Evolutionary conservation across 2,329 filamentous ascomycete genomes (phyloP).

Genomic region (Colletotrichum musae): DNA sequence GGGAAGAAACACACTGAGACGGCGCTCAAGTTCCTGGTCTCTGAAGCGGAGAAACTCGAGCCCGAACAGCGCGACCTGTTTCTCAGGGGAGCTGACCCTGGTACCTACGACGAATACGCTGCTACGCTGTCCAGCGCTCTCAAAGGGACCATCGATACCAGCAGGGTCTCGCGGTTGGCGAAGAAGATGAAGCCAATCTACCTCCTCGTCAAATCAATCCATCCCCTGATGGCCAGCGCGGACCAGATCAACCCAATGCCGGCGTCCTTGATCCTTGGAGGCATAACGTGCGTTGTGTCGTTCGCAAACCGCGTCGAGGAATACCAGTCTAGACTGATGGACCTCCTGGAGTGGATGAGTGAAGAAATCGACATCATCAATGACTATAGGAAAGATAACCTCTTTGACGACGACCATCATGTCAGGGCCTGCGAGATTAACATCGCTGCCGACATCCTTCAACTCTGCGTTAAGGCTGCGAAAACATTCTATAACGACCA

Average conservation of each 20-base stretch:
- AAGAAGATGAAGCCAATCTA: slow-evolving; percentile 12
- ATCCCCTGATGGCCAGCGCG: not conserved
- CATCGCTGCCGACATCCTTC: slow-evolving; percentile 5
- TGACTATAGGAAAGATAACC: not conserved
- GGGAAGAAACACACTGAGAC: not conserved
- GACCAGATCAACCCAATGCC: slow-evolving; percentile 7
- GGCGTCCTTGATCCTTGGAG: slow-evolving; percentile 4
- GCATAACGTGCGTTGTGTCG: slow-evolving; percentile 16
- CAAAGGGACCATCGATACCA: not conserved
- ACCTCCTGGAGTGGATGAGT: not conserved
- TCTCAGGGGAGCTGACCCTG: not conserved
- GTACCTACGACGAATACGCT: slow-evolving; percentile 6
- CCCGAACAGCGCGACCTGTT: slow-evolving; percentile 4
- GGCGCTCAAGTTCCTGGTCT: not conserved
- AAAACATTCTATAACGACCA: slow-evolving; percentile 6
- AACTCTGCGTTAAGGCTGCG: not conserved
- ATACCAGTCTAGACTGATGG: slow-evolving; percentile 2
- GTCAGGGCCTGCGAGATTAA: slow-evolving; percentile 10
- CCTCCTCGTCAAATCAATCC: not conserved
- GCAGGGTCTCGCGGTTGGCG: not conserved
- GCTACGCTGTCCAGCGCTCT: slow-evolving; percentile 1
- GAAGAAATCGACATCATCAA: not conserved
- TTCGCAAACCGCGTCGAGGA: slow-evolving; percentile 11
- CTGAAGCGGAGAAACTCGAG: slow-evolving; percentile 9
- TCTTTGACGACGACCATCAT: not conserved